phyloP scores from a whole-genome alignment of 2,329 filamentous ascomycete species.

The Sclerotinia borealis region DNA sequence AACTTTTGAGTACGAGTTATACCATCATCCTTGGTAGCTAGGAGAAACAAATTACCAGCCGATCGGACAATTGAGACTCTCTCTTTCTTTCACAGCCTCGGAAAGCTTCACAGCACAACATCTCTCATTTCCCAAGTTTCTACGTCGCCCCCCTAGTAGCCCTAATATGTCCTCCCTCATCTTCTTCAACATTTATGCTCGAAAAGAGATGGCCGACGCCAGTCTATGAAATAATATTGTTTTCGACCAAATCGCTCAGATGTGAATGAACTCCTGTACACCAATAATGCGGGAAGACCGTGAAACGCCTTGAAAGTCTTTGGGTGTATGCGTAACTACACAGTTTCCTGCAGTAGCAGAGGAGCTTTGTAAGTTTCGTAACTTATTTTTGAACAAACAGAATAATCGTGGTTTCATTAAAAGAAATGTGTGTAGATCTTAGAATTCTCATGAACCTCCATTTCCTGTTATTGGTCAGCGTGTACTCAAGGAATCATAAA shows the following conservation, averaged over 20 bases:
- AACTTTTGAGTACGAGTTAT: constrained; percentile 17
- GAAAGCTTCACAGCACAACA: constrained; percentile 28
- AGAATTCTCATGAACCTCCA: constrained; percentile 98
- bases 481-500: constrained; percentile 10
- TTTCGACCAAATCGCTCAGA: constrained; percentile 32
- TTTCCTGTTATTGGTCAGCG: constrained; percentile 66
- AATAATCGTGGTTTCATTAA: constrained; percentile 50
- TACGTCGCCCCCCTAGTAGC: constrained; percentile 11
- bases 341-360: constrained; percentile 24
- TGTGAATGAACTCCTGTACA: constrained; percentile 32
- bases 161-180: constrained; percentile 14
- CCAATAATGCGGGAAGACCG: constrained; percentile 30
- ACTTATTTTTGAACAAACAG: constrained; percentile 13
- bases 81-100: constrained; percentile 14
- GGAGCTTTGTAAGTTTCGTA: constrained; percentile 11
- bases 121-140: constrained; percentile 21
- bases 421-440: constrained; percentile 99
- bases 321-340: constrained; percentile 26
- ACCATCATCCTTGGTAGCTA: constrained; percentile 15
- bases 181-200: constrained; percentile 22
- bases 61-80: constrained; percentile 13
- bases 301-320: constrained; percentile 28
- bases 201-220: constrained; percentile 28
- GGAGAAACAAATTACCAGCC: constrained; percentile 22
- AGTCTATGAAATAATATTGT: constrained; percentile 31